Conservation (phyloP, 2,329 filamentous ascomycete species). For the Coleophoma crateriformis region DNA sequence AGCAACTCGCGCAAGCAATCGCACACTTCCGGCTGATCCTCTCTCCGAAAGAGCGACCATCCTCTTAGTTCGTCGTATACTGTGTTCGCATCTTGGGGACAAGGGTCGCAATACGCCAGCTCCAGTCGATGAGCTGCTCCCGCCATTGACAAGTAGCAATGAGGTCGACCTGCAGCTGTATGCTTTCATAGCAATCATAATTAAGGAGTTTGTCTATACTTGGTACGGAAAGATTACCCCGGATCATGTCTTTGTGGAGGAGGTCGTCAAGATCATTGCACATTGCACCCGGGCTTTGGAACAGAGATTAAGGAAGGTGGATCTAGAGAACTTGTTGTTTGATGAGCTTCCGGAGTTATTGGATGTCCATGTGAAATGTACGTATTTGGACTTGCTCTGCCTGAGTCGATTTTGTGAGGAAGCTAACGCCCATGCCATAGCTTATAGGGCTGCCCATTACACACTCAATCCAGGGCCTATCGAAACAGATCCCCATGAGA, state of each 20-base stretch:
- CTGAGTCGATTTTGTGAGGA: slow-evolving; percentile 11
- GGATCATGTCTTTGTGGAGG: slow-evolving; percentile 81
- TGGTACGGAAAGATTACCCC: slow-evolving; percentile 94
- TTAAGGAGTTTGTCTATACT: slow-evolving; percentile 83
- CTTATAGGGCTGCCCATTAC: slow-evolving; percentile 64
- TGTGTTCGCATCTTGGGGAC: slow-evolving; percentile 68
- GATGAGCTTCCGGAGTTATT: slow-evolving; percentile 84
- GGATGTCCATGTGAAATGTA: slow-evolving; percentile 76
- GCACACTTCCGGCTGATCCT: slow-evolving; percentile 38
- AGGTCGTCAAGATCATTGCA: slow-evolving; percentile 85
- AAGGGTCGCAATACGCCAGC: slow-evolving; percentile 45
- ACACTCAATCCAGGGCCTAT: slow-evolving; percentile 53
- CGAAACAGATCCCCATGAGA: slow-evolving; percentile 54
- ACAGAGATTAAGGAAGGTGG: slow-evolving; percentile 74
- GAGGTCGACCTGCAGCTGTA: slow-evolving; percentile 92
- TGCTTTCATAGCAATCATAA: slow-evolving; percentile 81
- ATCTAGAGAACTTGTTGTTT: slow-evolving; percentile 75
- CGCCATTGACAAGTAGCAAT: slow-evolving; percentile 89
- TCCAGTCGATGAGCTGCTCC: slow-evolving; percentile 76
- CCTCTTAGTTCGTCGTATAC: slow-evolving; percentile 73
- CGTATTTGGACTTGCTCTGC: slow-evolving; percentile 12
- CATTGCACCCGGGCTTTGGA: slow-evolving; percentile 87
- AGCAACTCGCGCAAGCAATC: slow-evolving; percentile 20
- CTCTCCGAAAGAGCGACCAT: slow-evolving; percentile 75
- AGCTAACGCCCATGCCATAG: slow-evolving; percentile 35